Evolutionary conservation across 768 basidiomycete species (phyloP).

Genomic region (Daedalea quercina): DNA sequence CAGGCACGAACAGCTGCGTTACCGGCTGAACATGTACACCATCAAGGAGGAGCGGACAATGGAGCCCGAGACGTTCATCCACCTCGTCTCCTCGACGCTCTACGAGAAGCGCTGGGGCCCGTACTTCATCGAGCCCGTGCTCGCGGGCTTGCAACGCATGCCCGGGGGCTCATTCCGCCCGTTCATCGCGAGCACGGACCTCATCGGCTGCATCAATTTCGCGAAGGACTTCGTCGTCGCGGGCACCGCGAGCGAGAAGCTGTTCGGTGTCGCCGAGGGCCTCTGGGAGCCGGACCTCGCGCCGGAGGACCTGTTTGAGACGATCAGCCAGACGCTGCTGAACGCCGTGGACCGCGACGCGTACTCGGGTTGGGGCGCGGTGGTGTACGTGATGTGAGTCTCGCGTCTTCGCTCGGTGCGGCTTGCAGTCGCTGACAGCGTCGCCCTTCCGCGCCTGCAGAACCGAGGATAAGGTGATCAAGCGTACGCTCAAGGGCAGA

Average conservation of each 20-base stretch:
- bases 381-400: slow-evolving; percentile 92
- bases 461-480: slow-evolving; percentile 46
- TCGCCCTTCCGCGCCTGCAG: slow-evolving; percentile 14
- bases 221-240: slow-evolving; percentile 97
- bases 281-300: slow-evolving; percentile 97
- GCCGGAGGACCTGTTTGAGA: slow-evolving; percentile 96
- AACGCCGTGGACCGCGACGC: slow-evolving; percentile 96
- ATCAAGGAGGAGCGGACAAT: slow-evolving; percentile 99
- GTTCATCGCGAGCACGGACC: slow-evolving; percentile 92
- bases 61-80: slow-evolving; percentile 92
- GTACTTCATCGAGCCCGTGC: slow-evolving; percentile 94
- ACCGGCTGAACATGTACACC: slow-evolving; percentile 96
- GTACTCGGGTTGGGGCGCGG: slow-evolving; percentile 92
- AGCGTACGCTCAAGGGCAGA: slow-evolving; percentile 43
- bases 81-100: slow-evolving; percentile 90
- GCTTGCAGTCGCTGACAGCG: background rate
- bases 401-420: background rate
- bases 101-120: slow-evolving; percentile 96
- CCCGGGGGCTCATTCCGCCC: slow-evolving; percentile 72
- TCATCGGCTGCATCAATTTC: slow-evolving; percentile 89
- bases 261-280: slow-evolving; percentile 96
- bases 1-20: slow-evolving; percentile 88
- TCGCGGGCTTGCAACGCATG: slow-evolving; percentile 81
- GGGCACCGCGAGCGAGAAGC: slow-evolving; percentile 85
- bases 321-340: slow-evolving; percentile 91